Conservation (phyloP, 2,329 filamentous ascomycete genomes). For the Emmonsiellopsis sp. region DNA sequence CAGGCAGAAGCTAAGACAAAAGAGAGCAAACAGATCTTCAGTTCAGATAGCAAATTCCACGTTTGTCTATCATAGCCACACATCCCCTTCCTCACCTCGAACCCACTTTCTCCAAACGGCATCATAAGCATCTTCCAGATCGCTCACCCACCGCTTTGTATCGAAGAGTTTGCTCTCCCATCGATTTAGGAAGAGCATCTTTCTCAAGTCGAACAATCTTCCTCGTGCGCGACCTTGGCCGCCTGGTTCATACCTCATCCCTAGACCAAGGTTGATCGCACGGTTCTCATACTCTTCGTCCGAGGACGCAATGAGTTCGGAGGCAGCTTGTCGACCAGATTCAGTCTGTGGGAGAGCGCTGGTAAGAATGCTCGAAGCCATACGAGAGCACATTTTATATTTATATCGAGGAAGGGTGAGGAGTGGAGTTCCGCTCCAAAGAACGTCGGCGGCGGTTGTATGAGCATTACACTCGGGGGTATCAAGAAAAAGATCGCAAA, state of each 20-base stretch:
- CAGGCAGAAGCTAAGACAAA: neutral
- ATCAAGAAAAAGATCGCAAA: constrained; percentile 92
- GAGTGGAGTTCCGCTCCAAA: constrained; percentile 93
- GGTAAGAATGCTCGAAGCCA: constrained; percentile 89
- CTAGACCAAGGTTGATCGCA: constrained; percentile 58
- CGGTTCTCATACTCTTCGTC: constrained; percentile 79
- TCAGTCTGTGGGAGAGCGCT: constrained; percentile 70
- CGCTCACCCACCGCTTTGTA: constrained; percentile 80
- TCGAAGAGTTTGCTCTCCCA: constrained; percentile 87
- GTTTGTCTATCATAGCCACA: constrained; percentile 55
- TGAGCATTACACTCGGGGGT: constrained; percentile 98
- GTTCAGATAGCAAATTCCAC: neutral
- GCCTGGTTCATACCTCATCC: constrained; percentile 49
- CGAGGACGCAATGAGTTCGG: constrained; percentile 65
- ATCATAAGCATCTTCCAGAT: constrained; percentile 81
- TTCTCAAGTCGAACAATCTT: constrained; percentile 67
- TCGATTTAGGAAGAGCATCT: constrained; percentile 70
- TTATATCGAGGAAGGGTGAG: constrained; percentile 83
- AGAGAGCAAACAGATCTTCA: neutral
- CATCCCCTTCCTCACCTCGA: constrained; percentile 77
- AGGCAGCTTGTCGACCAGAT: constrained; percentile 58
- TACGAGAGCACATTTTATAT: constrained; percentile 98
- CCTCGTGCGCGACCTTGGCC: constrained; percentile 42
- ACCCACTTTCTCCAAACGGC: constrained; percentile 87
- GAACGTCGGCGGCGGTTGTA: constrained; percentile 89